Conservation (phyloP, 2,329 filamentous ascomycete species). For the Cadophora sp. region DNA sequence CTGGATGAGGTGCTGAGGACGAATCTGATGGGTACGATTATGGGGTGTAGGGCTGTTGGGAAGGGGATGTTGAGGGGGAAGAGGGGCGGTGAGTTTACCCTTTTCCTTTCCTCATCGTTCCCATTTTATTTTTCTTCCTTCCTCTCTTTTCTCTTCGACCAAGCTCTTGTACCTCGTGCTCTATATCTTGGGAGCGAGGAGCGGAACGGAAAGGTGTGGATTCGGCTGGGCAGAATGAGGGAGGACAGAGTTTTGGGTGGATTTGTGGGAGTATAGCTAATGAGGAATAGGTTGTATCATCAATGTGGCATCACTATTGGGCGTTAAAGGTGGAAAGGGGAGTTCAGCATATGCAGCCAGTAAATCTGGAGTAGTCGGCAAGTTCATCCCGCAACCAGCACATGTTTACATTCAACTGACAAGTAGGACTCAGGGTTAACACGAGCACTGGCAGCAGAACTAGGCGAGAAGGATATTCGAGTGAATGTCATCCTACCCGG, state of each 20-base stretch:
- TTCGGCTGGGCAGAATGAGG: not conserved
- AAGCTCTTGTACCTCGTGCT: not conserved
- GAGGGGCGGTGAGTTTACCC: slow-evolving; percentile 39
- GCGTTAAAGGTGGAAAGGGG: slow-evolving; percentile 70
- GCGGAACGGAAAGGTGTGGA: not conserved
- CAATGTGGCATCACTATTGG: slow-evolving; percentile 82
- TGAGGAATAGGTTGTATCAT: slow-evolving; percentile 68
- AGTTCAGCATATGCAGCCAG: slow-evolving; percentile 78
- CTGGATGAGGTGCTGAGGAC: slow-evolving; percentile 67
- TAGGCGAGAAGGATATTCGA: slow-evolving; percentile 67
- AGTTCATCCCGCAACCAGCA: slow-evolving; percentile 31
- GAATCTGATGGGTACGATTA: slow-evolving; percentile 73
- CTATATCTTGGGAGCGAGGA: too few species aligned
- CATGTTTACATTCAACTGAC: slow-evolving; percentile 9
- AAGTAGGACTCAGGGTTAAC: slow-evolving; percentile 62
- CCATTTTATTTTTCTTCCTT: not conserved
- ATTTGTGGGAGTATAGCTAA: not conserved
- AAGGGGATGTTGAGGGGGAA: slow-evolving; percentile 54
- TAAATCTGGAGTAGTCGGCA: slow-evolving; percentile 80
- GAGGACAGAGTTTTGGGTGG: not conserved
- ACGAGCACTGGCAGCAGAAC: slow-evolving; percentile 68
- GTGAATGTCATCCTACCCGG: slow-evolving; percentile 85
- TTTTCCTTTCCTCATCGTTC: slow-evolving; percentile 14
- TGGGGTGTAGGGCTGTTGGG: slow-evolving; percentile 61
- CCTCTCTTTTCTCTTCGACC: not conserved